phyloP scores from a whole-genome alignment of 805 yeast genomes.

The Saturnispora serradocipensis region DNA sequence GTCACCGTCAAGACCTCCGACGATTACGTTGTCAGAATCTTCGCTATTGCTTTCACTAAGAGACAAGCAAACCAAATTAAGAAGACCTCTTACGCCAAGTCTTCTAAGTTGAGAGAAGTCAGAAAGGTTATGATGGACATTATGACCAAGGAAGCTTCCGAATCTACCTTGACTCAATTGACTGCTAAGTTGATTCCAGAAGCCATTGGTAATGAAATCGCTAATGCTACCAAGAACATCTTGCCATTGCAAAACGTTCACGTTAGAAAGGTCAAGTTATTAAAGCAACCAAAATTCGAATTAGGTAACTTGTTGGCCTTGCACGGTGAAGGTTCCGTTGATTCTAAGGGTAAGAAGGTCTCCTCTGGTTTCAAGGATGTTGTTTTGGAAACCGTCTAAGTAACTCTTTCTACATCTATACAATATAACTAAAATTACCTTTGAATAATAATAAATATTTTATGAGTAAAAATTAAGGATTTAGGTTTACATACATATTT shows the following conservation, averaged over 20 bases:
- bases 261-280: constrained; percentile 97
- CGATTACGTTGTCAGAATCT: constrained; percentile 93
- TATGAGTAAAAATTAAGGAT: background rate
- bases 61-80: constrained; percentile 94
- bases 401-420: constrained; percentile 9
- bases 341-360: constrained; percentile 97
- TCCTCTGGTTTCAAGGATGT: constrained; percentile 95
- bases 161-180: constrained; percentile 92
- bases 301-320: constrained; percentile 91
- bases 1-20: constrained; percentile 97
- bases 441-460: constrained; percentile 4
- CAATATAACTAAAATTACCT: constrained; percentile 7
- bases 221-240: constrained; percentile 89
- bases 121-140: constrained; percentile 96
- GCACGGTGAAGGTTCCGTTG: constrained; percentile 92
- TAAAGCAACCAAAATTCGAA: constrained; percentile 98
- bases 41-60: constrained; percentile 98
- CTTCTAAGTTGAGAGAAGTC: constrained; percentile 93
- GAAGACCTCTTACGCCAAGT: constrained; percentile 97
- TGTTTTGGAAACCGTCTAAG: constrained; percentile 93
- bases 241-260: constrained; percentile 98
- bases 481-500: background rate
- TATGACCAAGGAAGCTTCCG: constrained; percentile 92
- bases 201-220: constrained; percentile 97
- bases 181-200: constrained; percentile 97